A percentile compares a stretch with the other conserved stretches of the same genome.
Conservation (phyloP, 1,284 basidiomycete genomes). For the Boletus smithii region DNA sequence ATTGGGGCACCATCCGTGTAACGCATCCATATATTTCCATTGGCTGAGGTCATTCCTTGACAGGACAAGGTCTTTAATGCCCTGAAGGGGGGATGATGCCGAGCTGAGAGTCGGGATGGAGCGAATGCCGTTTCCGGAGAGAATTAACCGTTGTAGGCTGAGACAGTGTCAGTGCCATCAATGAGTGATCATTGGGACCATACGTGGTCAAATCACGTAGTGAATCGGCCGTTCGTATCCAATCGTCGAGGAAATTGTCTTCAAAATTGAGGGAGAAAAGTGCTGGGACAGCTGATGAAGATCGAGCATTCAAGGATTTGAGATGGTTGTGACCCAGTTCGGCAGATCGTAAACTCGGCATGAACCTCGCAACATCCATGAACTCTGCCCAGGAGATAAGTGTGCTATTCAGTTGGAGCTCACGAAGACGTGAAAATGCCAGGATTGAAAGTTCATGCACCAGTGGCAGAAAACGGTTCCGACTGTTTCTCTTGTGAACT, state of each 20-base stretch:
- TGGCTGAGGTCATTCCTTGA: constrained; percentile 56
- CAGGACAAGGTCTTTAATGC: constrained; percentile 60
- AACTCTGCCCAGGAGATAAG: constrained; percentile 71
- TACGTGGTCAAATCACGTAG: constrained; percentile 52
- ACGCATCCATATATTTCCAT: constrained; percentile 71
- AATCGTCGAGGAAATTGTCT: constrained; percentile 62
- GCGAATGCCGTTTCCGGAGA: constrained; percentile 63
- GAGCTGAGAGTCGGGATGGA: constrained; percentile 44
- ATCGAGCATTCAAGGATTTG: constrained; percentile 33
- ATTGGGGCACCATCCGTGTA: constrained; percentile 63
- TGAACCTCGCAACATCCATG: constrained; percentile 46
- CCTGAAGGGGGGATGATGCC: constrained; percentile 26
- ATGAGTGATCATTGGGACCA: constrained; percentile 21
- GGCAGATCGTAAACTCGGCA: constrained; percentile 61
- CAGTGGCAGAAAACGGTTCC: constrained; percentile 51
- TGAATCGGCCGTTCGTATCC: constrained; percentile 51
- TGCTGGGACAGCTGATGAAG: constrained; percentile 24
- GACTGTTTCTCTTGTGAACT: constrained; percentile 42
- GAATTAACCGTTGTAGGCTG: constrained; percentile 52
- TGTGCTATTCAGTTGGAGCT: constrained; percentile 77
- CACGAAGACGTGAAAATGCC: constrained; percentile 57
- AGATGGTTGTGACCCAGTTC: constrained; percentile 80
- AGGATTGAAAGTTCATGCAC: constrained; percentile 29
- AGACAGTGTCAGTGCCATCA: constrained; percentile 12
- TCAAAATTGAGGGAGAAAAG: constrained; percentile 72